Evolutionary conservation across 768 basidiomycete species (phyloP).

Genomic region (Russula lepida): DNA sequence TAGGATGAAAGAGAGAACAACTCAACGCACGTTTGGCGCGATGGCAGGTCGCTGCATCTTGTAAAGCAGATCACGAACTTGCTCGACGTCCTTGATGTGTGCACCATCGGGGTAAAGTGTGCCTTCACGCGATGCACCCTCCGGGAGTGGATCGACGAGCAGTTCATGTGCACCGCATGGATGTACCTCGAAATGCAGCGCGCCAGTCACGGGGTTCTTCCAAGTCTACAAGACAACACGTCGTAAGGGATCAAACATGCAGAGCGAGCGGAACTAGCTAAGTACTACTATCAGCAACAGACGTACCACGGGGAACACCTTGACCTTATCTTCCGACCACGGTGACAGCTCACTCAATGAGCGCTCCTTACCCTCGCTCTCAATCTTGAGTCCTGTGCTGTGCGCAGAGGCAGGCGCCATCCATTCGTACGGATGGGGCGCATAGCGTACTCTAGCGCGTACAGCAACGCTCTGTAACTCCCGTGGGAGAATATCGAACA

Average conservation of each 20-base stretch:
- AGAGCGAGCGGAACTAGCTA: no score
- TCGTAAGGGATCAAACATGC: no score
- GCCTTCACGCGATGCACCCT: conserved; percentile 44
- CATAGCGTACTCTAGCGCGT: conserved; percentile 61
- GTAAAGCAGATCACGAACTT: conserved; percentile 70
- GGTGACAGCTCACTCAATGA: conserved; percentile 56
- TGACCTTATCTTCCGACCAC: conserved; percentile 75
- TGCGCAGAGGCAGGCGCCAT: conserved; percentile 66
- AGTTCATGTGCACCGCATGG: conserved; percentile 67
- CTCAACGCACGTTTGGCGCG: conserved; percentile 61
- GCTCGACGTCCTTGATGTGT: conserved; percentile 60
- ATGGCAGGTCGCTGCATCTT: conserved; percentile 87
- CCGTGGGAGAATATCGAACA: conserved; percentile 67
- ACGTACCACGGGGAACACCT: conserved; percentile 57
- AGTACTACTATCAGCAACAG: no score
- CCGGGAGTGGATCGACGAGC: conserved; percentile 64
- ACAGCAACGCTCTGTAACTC: conserved; percentile 73
- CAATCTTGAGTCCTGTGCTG: conserved; percentile 74
- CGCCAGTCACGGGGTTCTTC: conserved; percentile 86
- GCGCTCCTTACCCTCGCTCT: conserved; percentile 64
- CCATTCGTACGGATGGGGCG: conserved; percentile 84
- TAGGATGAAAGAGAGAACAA: background rate
- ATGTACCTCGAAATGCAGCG: conserved; percentile 85
- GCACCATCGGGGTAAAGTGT: conserved; percentile 81
- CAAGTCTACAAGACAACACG: conserved; percentile 53